Percentiles rank a stretch among this genome's conserved stretches.
phyloP scores from a whole-genome alignment of 2,329 filamentous ascomycete genomes.

The Trichoderma sp. region DNA sequence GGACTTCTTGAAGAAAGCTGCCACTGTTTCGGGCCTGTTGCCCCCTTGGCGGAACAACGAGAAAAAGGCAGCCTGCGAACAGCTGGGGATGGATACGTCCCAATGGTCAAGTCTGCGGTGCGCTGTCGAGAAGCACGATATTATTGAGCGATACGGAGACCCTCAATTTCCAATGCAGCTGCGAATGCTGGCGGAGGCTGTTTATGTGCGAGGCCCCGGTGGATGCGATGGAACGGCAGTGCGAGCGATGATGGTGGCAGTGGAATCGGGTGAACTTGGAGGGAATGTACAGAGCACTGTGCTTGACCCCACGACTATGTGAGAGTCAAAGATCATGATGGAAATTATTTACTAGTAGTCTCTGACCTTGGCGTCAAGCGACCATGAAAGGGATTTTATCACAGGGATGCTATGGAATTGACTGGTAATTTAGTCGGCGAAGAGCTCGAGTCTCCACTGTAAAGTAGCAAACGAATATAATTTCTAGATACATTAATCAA shows the following conservation, averaged over 20 bases:
- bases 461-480: background rate
- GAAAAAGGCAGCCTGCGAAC: slow-evolving; percentile 46
- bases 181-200: slow-evolving; percentile 47
- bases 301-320: no score
- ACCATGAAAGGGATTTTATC: no score
- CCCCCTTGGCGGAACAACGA: slow-evolving; percentile 51
- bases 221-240: slow-evolving; percentile 37
- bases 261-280: slow-evolving; percentile 29
- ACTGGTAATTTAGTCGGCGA: background rate
- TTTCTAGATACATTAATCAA: background rate
- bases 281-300: no score
- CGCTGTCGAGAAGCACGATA: slow-evolving; percentile 40
- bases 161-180: slow-evolving; percentile 53
- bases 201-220: slow-evolving; percentile 38
- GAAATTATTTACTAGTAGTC: no score
- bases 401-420: background rate
- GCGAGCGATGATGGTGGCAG: slow-evolving; percentile 33
- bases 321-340: no score
- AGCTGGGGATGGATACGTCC: slow-evolving; percentile 37
- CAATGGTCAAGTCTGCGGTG: slow-evolving; percentile 35
- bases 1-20: slow-evolving; percentile 41
- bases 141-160: slow-evolving; percentile 51
- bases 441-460: background rate
- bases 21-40: slow-evolving; percentile 40
- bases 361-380: no score